These are phyloP conservation scores for Kazachstania bromeliacearum DNA, from an alignment of 805 yeast species.

Conservation along the genomic window DNA sequence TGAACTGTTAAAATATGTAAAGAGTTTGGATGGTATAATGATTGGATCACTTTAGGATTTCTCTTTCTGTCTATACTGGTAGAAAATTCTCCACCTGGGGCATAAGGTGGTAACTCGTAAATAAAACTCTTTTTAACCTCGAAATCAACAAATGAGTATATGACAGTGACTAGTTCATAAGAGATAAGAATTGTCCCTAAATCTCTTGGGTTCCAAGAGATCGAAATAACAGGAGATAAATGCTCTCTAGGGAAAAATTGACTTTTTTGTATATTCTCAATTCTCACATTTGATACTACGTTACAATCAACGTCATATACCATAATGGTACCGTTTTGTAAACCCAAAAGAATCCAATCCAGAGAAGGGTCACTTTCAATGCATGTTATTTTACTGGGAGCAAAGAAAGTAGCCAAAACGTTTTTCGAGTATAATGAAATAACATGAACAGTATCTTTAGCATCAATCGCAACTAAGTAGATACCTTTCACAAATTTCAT, in stretches of 20 bases:
- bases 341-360: slow-evolving; percentile 79
- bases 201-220: slow-evolving; percentile 86
- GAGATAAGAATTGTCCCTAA: slow-evolving; percentile 67
- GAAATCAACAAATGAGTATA: slow-evolving; percentile 56
- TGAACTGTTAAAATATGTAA: slow-evolving; percentile 72
- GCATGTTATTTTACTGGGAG: slow-evolving; percentile 59
- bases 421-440: slow-evolving; percentile 59
- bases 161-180: slow-evolving; percentile 58
- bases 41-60: slow-evolving; percentile 37
- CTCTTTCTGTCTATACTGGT: slow-evolving; percentile 24
- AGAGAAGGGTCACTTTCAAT: slow-evolving; percentile 75
- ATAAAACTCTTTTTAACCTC: slow-evolving; percentile 47
- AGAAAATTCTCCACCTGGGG: slow-evolving; percentile 58
- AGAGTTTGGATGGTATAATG: slow-evolving; percentile 90
- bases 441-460: slow-evolving; percentile 51
- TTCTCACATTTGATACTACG: slow-evolving; percentile 48
- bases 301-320: slow-evolving; percentile 81
- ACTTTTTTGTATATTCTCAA: slow-evolving; percentile 61
- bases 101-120: slow-evolving; percentile 56
- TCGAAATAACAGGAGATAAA: slow-evolving; percentile 52
- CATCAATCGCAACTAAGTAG: slow-evolving; percentile 66
- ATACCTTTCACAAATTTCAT: slow-evolving; percentile 70
- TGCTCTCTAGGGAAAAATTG: slow-evolving; percentile 47
- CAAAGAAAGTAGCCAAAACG: slow-evolving; percentile 48
- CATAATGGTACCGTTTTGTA: slow-evolving; percentile 61